Percentiles rank a stretch among this genome's conserved stretches.
Conservation (phyloP, 306 rosid species). For the Leucaena leucocephala region DNA sequence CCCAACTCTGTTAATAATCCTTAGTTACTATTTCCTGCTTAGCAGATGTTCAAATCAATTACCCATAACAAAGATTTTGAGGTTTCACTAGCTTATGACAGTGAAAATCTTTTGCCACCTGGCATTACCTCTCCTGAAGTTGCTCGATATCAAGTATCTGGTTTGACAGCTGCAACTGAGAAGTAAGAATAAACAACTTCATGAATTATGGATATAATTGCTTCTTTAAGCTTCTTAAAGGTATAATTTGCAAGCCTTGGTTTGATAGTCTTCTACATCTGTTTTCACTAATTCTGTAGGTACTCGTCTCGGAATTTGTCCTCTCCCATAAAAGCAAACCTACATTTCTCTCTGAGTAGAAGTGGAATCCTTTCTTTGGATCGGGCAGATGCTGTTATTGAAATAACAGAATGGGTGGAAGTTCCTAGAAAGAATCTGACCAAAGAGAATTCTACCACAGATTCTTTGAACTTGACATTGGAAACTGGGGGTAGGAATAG, state of each 20-base stretch:
- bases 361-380: constrained; percentile 94
- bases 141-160: constrained; percentile 75
- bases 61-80: constrained; percentile 86
- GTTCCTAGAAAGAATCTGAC: constrained; percentile 77
- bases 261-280: constrained; percentile 37
- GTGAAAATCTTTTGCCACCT: constrained; percentile 76
- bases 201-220: constrained; percentile 29
- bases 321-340: constrained; percentile 81
- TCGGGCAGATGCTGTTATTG: constrained; percentile 91
- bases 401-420: constrained; percentile 94
- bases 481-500: constrained; percentile 63
- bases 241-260: constrained; percentile 14
- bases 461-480: constrained; percentile 56
- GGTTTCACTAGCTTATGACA: constrained; percentile 84
- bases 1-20: constrained; percentile 32
- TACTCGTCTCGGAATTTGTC: constrained; percentile 87
- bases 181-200: constrained; percentile 64
- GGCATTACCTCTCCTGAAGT: constrained; percentile 69
- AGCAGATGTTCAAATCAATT: constrained; percentile 83
- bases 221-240: constrained; percentile 31
- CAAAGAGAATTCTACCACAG: constrained; percentile 70
- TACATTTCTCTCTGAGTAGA: constrained; percentile 91
- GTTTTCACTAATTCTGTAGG: constrained; percentile 47
- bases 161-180: constrained; percentile 76
- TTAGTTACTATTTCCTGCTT: constrained; percentile 25